Evolutionary conservation across 2,329 filamentous ascomycete species (phyloP).

Genomic region (Lachnellula subtilissima): DNA sequence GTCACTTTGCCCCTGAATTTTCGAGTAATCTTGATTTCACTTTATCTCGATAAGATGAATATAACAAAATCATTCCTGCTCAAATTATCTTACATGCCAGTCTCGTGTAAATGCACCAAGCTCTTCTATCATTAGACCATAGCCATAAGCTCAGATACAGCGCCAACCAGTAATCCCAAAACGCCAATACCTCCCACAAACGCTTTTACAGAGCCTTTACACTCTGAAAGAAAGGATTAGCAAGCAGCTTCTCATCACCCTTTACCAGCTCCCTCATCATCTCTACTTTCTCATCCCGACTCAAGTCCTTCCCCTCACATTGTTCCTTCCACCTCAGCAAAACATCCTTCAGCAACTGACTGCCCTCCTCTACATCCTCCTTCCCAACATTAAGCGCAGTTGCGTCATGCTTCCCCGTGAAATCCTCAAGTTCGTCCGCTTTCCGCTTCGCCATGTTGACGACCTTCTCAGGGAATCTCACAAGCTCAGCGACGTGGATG

Average conservation of each 20-base stretch:
- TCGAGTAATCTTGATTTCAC: no score
- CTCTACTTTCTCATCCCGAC: slow-evolving; percentile 70
- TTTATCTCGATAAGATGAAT: no score
- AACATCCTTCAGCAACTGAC: slow-evolving; percentile 75
- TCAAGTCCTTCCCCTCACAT: slow-evolving; percentile 55
- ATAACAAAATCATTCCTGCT: no score
- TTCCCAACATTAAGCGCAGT: slow-evolving; percentile 62
- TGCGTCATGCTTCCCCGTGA: slow-evolving; percentile 71
- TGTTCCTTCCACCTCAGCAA: slow-evolving; percentile 82
- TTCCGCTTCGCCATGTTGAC: slow-evolving; percentile 99
- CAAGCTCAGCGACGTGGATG: slow-evolving; percentile 95
- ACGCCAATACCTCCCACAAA: slow-evolving; percentile 2
- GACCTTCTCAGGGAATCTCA: slow-evolving; percentile 94
- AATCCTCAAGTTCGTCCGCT: slow-evolving; percentile 96
- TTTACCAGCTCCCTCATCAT: slow-evolving; percentile 76
- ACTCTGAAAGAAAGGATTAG: slow-evolving; percentile 65
- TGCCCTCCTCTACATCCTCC: slow-evolving; percentile 86
- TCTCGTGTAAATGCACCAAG: no score
- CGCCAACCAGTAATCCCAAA: neutral
- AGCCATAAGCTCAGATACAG: neutral
- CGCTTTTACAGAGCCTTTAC: slow-evolving; percentile 37
- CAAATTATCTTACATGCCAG: no score
- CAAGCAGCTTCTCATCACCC: slow-evolving; percentile 59
- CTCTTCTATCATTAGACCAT: neutral
- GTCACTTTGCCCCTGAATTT: no score